Percentiles rank a stretch among this genome's conserved stretches.
phyloP scores from a whole-genome alignment of 495 filamentous ascomycete genomes.

The Tuber borchii region DNA sequence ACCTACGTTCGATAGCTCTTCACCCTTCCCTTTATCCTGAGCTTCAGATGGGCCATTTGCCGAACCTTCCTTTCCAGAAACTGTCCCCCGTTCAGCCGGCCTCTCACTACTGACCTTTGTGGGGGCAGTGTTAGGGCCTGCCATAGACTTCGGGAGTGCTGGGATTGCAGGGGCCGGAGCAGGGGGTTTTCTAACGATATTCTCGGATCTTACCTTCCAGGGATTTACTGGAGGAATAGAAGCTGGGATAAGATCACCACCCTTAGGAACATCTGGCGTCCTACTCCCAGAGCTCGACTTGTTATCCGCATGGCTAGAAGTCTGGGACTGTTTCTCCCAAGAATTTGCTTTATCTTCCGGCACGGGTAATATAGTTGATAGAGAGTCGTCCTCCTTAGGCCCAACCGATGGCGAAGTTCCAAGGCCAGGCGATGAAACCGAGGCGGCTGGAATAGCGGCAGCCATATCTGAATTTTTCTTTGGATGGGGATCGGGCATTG shows the following conservation, averaged over 20 bases:
- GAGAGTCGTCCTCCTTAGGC: slow-evolving; percentile 61
- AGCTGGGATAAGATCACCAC: slow-evolving; percentile 60
- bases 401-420: slow-evolving; percentile 60
- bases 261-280: slow-evolving; percentile 50
- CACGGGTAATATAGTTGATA: slow-evolving; percentile 51
- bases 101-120: slow-evolving; percentile 43
- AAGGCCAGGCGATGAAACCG: slow-evolving; percentile 62
- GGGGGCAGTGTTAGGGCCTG: slow-evolving; percentile 33
- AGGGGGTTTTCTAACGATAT: slow-evolving; percentile 55
- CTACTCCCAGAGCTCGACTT: slow-evolving; percentile 44
- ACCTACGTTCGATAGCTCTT: slow-evolving; percentile 30
- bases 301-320: slow-evolving; percentile 45
- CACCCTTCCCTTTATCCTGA: slow-evolving; percentile 33
- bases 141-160: slow-evolving; percentile 43
- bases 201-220: slow-evolving; percentile 72
- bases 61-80: slow-evolving; percentile 31
- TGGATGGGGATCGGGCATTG: slow-evolving; percentile 16
- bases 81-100: slow-evolving; percentile 31
- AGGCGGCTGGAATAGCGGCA: slow-evolving; percentile 48
- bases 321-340: slow-evolving; percentile 63
- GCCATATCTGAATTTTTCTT: slow-evolving; percentile 41
- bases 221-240: slow-evolving; percentile 74
- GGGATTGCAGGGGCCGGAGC: slow-evolving; percentile 42
- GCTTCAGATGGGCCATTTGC: slow-evolving; percentile 16
- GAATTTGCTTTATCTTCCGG: slow-evolving; percentile 60